Percentiles rank a stretch among this genome's conserved stretches.
phyloP scores from a whole-genome alignment of 768 basidiomycete genomes.

The Collybia sordida region DNA sequence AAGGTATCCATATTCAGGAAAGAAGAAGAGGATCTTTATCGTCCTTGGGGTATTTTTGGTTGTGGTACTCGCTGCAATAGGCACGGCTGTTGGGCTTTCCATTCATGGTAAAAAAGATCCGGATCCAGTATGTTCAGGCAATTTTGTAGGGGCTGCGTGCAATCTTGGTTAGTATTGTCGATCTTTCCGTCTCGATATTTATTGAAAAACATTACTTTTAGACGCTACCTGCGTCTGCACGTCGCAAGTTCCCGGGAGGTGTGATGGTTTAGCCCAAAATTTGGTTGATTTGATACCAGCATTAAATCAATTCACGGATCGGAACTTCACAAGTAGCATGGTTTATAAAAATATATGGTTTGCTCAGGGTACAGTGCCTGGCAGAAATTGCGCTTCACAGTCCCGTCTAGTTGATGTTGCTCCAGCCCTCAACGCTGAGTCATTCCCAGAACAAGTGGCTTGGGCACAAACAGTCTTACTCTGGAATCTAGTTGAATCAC shows the following conservation, averaged over 20 bases:
- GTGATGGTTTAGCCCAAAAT: conserved; percentile 53
- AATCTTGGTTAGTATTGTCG: conserved; percentile 46
- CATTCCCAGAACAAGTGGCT: conserved; percentile 46
- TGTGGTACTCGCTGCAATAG: conserved; percentile 39
- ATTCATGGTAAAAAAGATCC: conserved; percentile 27
- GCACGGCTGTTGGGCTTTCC: conserved; percentile 44
- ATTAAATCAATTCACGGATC: conserved; percentile 45
- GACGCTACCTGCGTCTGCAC: conserved; percentile 66
- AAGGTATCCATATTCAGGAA: neutral
- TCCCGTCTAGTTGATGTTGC: conserved; percentile 55
- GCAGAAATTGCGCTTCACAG: conserved; percentile 51
- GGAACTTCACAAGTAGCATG: conserved; percentile 41
- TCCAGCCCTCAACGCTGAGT: conserved; percentile 35
- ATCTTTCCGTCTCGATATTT: neutral
- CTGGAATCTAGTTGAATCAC: conserved; percentile 57
- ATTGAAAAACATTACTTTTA: conserved; percentile 17
- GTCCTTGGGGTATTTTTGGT: conserved; percentile 31
- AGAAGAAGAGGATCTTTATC: conserved; percentile 22
- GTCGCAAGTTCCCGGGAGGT: conserved; percentile 38
- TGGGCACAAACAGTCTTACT: conserved; percentile 63
- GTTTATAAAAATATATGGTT: conserved; percentile 53
- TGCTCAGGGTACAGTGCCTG: conserved; percentile 41
- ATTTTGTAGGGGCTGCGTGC: conserved; percentile 50
- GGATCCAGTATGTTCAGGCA: conserved; percentile 34
- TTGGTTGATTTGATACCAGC: conserved; percentile 48